These are phyloP conservation scores for Yarrowia sp. DNA, from an alignment of 805 yeast species.

Conservation along the genomic window DNA sequence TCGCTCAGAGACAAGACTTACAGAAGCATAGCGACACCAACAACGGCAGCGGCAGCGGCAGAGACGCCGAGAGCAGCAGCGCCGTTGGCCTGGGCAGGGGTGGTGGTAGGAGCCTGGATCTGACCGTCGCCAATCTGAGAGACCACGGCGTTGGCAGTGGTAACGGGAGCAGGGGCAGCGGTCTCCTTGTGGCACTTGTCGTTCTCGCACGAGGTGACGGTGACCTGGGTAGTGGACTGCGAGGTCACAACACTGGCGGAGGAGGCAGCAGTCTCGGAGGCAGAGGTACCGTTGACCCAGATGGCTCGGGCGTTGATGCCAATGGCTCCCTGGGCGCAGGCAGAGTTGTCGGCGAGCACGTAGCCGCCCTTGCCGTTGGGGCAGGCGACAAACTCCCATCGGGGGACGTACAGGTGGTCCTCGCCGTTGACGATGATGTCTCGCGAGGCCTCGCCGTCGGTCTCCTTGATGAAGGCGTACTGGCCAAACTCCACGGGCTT, in stretches of 20 bases:
- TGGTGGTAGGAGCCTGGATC: slow-evolving; percentile 10
- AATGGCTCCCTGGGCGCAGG: not conserved
- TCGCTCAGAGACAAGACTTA: not conserved
- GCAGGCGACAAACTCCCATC: not conserved
- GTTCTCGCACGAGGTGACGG: slow-evolving; percentile 2
- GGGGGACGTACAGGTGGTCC: slow-evolving; percentile 1
- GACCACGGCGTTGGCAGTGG: not conserved
- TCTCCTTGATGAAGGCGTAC: not conserved
- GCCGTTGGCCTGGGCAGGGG: slow-evolving; percentile 8
- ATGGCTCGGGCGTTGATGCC: not conserved
- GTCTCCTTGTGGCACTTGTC: slow-evolving; percentile 3
- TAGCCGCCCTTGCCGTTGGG: not conserved
- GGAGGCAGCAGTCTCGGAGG: not conserved
- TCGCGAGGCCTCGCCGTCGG: not conserved
- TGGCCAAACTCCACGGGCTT: not conserved
- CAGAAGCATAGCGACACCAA: slow-evolving; percentile 16
- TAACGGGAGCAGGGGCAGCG: not conserved
- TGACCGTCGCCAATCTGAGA: slow-evolving; percentile 6
- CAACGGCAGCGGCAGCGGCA: slow-evolving; percentile 2
- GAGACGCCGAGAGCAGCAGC: slow-evolving; percentile 4
- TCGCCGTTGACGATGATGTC: slow-evolving; percentile 3
- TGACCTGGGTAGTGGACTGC: not conserved
- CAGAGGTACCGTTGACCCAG: not conserved
- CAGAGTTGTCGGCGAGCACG: not conserved
- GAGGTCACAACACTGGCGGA: not conserved